Evolutionary conservation across 805 yeast genomes (phyloP), one percentile per base, ranked within the genome.

Genomic region (Candida takata): DNA sequence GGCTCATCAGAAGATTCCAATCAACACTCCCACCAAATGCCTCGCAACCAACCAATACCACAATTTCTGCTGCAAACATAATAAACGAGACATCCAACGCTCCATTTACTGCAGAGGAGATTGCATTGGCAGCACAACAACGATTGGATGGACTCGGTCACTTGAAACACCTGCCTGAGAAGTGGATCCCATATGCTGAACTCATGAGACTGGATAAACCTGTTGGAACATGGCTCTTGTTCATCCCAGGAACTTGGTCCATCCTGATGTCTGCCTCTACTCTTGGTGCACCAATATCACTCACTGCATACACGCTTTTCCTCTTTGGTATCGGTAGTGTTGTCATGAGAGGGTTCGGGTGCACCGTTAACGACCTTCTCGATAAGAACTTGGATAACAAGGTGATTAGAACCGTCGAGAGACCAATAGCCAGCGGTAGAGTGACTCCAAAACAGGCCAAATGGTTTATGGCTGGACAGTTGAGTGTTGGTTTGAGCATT

Each of bases 321-420:
- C 62, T 87, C 11, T 92, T 87, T 55, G 78, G 90, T 5, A 65
- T 81, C 4, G 99, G 99, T 11, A 74, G 97, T 1, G 51, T 88
- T 27, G 69, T 90, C 13, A 92, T 94, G 95, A 73, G 99, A 58
- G 96, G 97, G 19, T 97, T 96, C 2, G 99, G 98, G 0, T 92
- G 99, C 57, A 88, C 95, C 0, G 79, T 92, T 37, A 92, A 92
- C 56, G 99, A 92, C 59, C 66, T 90, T 30, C 66, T 80, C 55
- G 99, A 92, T 55, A 66, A 86, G 35, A 69, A 90, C 41, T 65
- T 88, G 33, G 99, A 92, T 52, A 69, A 72, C 44, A 73, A 86
- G 57, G 98, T 92, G 4, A 81, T 82, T 8, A 72, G 99, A 45
- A 90, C 97, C 3, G 73, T 79, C 33, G 85, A 79, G 52, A 68